A percentile compares a stretch with the other conserved stretches of the same genome.
These are phyloP conservation scores for Yamadazyma dushanensis DNA, from an alignment of 1,139 yeast species.

Conservation along the genomic window DNA sequence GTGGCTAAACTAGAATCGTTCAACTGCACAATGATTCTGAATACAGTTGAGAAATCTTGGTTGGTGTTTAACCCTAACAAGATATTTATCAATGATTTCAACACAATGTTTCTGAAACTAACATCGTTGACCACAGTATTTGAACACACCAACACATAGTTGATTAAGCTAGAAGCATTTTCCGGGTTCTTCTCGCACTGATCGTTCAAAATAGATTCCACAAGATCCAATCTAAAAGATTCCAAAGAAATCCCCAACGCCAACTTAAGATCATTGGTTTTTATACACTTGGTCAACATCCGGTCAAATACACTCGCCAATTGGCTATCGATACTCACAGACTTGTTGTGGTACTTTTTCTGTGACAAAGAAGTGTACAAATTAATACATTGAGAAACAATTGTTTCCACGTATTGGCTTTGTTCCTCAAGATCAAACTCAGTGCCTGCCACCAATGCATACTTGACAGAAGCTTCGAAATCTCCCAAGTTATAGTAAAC, in stretches of 20 bases:
- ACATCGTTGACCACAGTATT: conserved; percentile 62
- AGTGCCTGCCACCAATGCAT: conserved; percentile 81
- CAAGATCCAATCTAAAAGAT: conserved; percentile 81
- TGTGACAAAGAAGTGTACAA: conserved; percentile 71
- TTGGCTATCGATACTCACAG: conserved; percentile 55
- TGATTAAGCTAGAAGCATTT: conserved; percentile 55
- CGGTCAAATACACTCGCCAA: conserved; percentile 73
- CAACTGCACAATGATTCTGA: conserved; percentile 85
- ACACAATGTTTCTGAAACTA: conserved; percentile 62
- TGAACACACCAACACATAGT: conserved; percentile 77
- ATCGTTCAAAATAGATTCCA: conserved; percentile 57
- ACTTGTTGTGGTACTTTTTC: conserved; percentile 44
- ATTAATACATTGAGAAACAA: conserved; percentile 89
- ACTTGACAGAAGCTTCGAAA: conserved; percentile 85
- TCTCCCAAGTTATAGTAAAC: conserved; percentile 96
- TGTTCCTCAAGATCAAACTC: conserved; percentile 72
- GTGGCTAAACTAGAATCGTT: conserved; percentile 74
- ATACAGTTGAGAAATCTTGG: conserved; percentile 75
- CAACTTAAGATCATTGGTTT: conserved; percentile 68
- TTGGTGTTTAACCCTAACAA: conserved; percentile 59
- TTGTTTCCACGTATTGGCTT: conserved; percentile 90
- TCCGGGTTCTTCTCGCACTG: conserved; percentile 43
- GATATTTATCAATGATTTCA: conserved; percentile 61
- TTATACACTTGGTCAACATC: conserved; percentile 81
- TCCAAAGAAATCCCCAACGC: conserved; percentile 93